Conservation (phyloP, 345 rosid genomes). For the Xanthoceras sorbifolium region DNA sequence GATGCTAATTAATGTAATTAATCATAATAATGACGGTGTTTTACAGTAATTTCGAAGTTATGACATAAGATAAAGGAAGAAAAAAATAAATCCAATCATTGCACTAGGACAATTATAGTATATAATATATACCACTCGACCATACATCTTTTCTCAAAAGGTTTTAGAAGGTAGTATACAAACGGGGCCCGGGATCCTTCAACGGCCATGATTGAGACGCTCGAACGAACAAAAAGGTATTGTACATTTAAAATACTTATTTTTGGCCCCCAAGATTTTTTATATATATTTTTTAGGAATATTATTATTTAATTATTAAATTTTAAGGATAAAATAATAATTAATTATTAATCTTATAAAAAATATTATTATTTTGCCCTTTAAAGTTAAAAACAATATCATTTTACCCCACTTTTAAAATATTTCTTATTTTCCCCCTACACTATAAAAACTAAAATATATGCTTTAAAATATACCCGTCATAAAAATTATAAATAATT, state of each 20-base stretch:
- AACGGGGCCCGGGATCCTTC: conserved; percentile 35
- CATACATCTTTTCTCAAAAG: not conserved
- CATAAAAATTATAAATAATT: too few relatives aligned
- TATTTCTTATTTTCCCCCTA: too few relatives aligned
- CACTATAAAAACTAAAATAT: too few relatives aligned
- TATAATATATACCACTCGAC: conserved; percentile 1
- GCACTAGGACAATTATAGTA: conserved; percentile 5
- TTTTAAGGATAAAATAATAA: too few relatives aligned
- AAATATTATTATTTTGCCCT: too few relatives aligned
- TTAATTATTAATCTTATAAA: too few relatives aligned
- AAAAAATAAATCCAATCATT: not conserved
- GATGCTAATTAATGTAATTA: not conserved
- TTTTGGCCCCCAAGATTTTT: not conserved
- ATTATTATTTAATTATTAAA: too few relatives aligned
- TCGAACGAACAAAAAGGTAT: conserved; percentile 24
- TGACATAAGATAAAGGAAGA: not conserved
- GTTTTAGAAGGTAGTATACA: not conserved
- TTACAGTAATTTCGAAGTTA: not conserved
- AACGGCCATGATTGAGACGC: conserved; percentile 40
- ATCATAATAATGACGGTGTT: not conserved
- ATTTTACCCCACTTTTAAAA: too few relatives aligned
- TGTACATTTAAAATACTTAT: not conserved
- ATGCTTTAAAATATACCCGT: too few relatives aligned
- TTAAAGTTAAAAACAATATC: too few relatives aligned
- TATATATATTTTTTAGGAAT: too few relatives aligned